A percentile compares a stretch with the other conserved stretches of the same genome.
Evolutionary conservation across 73 alveolate genomes (phyloP).

Genomic region (Paramecium caudatum): DNA sequence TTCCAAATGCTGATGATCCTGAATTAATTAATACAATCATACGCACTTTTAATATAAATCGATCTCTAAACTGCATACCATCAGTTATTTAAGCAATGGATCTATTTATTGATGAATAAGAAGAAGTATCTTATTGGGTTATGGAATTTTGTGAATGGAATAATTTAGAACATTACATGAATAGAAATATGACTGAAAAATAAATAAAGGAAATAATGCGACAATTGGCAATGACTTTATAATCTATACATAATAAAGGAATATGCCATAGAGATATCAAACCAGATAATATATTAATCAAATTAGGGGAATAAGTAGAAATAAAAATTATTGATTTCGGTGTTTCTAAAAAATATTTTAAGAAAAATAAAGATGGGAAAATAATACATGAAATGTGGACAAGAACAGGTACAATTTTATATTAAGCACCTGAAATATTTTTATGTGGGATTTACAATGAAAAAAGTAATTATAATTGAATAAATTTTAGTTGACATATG

Average conservation of each 20-base stretch:
- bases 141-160: constrained; percentile 59
- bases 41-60: constrained; percentile 21
- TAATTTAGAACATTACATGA: not conserved
- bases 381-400: constrained; percentile 69
- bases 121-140: constrained; percentile 2
- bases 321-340: constrained; percentile 62
- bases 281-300: constrained; percentile 79
- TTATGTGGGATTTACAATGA: constrained; percentile 32
- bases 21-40: constrained; percentile 52
- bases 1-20: constrained; percentile 49
- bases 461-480: not conserved
- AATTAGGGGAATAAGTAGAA: not conserved
- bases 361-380: not conserved
- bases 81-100: constrained; percentile 18
- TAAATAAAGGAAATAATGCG: not conserved
- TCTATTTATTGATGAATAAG: constrained; percentile 57
- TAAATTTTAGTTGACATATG: constrained; percentile 71
- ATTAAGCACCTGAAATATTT: constrained; percentile 72
- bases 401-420: constrained; percentile 65
- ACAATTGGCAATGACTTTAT: constrained; percentile 44
- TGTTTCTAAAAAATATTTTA: constrained; percentile 24
- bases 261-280: constrained; percentile 83
- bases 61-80: constrained; percentile 14
- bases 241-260: constrained; percentile 78
- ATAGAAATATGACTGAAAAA: not conserved